Base-by-base conservation (phyloP, 2,329 filamentous ascomycete genomes). In the Hypoxylon sp. region DNA sequence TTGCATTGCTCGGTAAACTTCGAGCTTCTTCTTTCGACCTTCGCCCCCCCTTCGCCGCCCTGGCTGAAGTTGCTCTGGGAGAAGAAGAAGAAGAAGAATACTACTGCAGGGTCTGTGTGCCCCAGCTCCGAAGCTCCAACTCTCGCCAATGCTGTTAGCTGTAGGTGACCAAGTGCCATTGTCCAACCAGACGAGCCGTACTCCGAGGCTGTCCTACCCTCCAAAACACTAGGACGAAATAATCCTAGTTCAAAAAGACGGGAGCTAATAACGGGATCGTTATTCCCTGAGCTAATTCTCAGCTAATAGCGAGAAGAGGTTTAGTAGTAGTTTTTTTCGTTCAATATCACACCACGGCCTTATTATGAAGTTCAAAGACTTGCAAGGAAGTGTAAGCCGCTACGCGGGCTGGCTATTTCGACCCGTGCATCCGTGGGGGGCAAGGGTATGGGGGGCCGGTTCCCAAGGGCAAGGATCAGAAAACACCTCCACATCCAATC, bases 401-500 rank as follows among this genome's bases (percentile, higher is more conserved):
- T 19, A 21, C 29, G 13, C n/a, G n/a, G n/a, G n/a, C n/a, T n/a
- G n/a, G n/a, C n/a, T 45, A 27, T 17, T 45, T 20, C 41, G 21
- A 25, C 3, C 41, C 13, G 21, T 44, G 29, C 20, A 13, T 16
- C 20, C 7, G 20, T 12, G 19, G 19, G 19, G 19, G 19, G n/a
- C 19, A n/a, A 17, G 23, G 26, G 40, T 17, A 19, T 7, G 47
- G 40, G 26, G 26, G 8, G 15, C 38, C 25, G 13, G 40, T 9
- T 12, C 12, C 20, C n/a, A 8, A 40, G 19, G 13, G 12, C 36
- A 42, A 32, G 46, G 46, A 26, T 5, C 4, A 17, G 30, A 31
- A 19, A 12, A 26, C 35, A 23, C 45, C 48, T 47, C 42, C 43
- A 43, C 43, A 43, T 26, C 20, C n/a, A 25, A 47, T 46, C 31